Conservation (phyloP, 2,329 filamentous ascomycete species). For the Alternaria rosae region DNA sequence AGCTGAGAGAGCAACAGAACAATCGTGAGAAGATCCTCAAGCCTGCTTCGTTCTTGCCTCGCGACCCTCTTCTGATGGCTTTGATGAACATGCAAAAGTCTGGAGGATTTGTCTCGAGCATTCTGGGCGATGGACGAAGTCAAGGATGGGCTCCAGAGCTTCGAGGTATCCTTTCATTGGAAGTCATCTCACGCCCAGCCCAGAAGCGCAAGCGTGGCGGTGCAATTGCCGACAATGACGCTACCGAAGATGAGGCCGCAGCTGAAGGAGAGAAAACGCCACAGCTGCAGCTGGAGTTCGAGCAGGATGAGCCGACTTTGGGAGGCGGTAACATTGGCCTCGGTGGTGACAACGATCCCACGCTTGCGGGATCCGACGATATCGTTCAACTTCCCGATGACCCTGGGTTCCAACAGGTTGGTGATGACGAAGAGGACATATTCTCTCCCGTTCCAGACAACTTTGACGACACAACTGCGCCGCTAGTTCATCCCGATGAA, state of each 20-base stretch:
- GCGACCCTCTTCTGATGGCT: conserved; percentile 84
- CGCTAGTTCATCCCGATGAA: conserved; percentile 80
- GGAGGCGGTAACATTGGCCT: conserved; percentile 55
- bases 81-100: conserved; percentile 91
- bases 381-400: conserved; percentile 42
- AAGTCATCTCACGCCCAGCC: conserved; percentile 75
- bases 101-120: conserved; percentile 86
- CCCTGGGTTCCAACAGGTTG: conserved; percentile 30
- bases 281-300: conserved; percentile 69
- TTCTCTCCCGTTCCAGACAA: conserved; percentile 56
- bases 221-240: conserved; percentile 80
- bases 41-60: conserved; percentile 80
- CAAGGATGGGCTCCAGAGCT: conserved; percentile 90
- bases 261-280: conserved; percentile 67
- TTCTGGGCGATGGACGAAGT: conserved; percentile 81
- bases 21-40: conserved; percentile 88
- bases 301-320: conserved; percentile 58
- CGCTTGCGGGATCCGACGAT: conserved; percentile 35
- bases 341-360: conserved; percentile 44
- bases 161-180: conserved; percentile 87
- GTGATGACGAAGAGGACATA: conserved; percentile 48
- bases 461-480: conserved; percentile 80
- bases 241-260: conserved; percentile 66
- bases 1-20: conserved; percentile 86
- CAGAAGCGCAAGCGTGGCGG: conserved; percentile 96